Base-by-base conservation (phyloP, 371 early-diverging fungal species). In the Racocetra persica region DNA sequence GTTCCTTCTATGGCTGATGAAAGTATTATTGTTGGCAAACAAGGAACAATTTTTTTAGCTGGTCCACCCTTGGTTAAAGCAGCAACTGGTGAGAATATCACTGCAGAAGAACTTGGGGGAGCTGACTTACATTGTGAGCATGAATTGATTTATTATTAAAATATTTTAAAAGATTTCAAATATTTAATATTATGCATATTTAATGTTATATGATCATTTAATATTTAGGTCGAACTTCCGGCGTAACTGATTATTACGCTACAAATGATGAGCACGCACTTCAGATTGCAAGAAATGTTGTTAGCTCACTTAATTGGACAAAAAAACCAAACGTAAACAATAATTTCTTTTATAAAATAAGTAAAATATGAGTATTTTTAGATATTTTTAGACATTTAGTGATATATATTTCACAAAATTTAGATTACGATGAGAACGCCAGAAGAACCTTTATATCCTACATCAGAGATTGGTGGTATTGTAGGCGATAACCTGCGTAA, bases 1-100 rank as follows among this genome's bases (percentile, higher is more conserved):
- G 98, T 98, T 22, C 99, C 99, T 55, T 98, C 98, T 38, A 99
- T 99, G 99, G 96, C 98, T 22, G 98, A 98, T 82, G 98, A 99
- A 87, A 95, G 94, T 87, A 93, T 99, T 80, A 99, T 99, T 86
- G 98, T 99, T 66, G 88, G 89, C 74, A 94, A 95, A 66, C 98
- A 99, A 86, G 99, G 99, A 22, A 99, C 99, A 13, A 98, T 99
- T 82, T 99, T 99, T 89, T 90, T 98, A 85, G 99, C 92, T 14
- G 99, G 99, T 3, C 99, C 99, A 65, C 99, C 99, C 59, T 85
- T 97, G 77, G 99, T 99, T 20, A 95, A 95, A 85, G 99, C 99
- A 4, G 99, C 99, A 10, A 98, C 98, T 70, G 99, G 99, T 79
- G 98, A 99, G 86, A 92, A 93, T 5, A 95, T 99, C 41, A 91